Conservation (phyloP, 345 rosid species). For the Chamaenerion angustifolium region DNA sequence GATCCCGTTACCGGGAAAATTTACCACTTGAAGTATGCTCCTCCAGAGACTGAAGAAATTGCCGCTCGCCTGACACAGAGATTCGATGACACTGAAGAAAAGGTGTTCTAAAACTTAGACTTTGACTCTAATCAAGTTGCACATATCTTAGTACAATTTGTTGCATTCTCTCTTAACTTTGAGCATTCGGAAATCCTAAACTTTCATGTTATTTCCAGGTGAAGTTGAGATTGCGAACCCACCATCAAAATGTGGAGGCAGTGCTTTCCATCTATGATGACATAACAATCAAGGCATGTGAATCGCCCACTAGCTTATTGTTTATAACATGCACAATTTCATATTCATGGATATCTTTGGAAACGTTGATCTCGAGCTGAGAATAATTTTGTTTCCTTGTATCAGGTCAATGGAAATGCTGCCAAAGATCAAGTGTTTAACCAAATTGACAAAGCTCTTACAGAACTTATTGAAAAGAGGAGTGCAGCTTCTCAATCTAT, state of each 20-base stretch:
- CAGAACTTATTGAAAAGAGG: conserved; percentile 29
- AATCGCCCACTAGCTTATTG: conserved; percentile 13
- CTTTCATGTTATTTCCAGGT: conserved; percentile 26
- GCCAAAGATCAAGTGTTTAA: conserved; percentile 46
- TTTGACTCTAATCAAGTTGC: neutral
- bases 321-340: neutral
- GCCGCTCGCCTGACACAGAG: conserved; percentile 80
- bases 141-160: neutral
- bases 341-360: neutral
- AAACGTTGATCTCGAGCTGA: neutral
- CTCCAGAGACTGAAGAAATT: conserved; percentile 77
- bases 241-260: conserved; percentile 65
- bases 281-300: conserved; percentile 55
- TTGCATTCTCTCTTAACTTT: neutral
- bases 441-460: conserved; percentile 33
- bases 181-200: neutral
- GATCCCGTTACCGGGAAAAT: conserved; percentile 94
- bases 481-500: conserved; percentile 24
- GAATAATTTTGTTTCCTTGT: neutral
- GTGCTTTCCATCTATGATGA: conserved; percentile 75
- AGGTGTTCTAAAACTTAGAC: conserved; percentile 23
- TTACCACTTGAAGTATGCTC: conserved; percentile 83
- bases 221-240: conserved; percentile 65
- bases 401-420: conserved; percentile 50
- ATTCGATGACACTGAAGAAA: conserved; percentile 91